Conservation (phyloP, 2,329 filamentous ascomycete genomes). For the Metarhizium sp. region DNA sequence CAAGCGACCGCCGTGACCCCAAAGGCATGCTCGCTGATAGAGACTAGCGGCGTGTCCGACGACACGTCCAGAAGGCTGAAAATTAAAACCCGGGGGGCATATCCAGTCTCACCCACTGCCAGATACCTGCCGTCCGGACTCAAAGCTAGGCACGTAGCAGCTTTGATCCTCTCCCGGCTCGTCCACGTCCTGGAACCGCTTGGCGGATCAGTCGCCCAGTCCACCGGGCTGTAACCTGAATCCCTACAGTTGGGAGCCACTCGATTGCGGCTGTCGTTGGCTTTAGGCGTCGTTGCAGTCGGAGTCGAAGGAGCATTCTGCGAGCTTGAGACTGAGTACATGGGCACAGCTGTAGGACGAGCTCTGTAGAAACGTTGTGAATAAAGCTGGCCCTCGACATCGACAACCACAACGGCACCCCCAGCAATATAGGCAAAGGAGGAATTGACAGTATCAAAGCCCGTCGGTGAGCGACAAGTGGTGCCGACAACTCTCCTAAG, state of each 20-base stretch:
- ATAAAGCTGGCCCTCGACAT: conserved; percentile 58
- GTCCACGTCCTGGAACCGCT: conserved; percentile 64
- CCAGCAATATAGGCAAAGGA: conserved; percentile 89
- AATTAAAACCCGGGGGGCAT: conserved; percentile 81
- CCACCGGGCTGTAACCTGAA: conserved; percentile 32
- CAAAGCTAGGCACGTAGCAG: conserved; percentile 81
- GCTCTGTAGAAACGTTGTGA: conserved; percentile 87
- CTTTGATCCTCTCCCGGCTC: conserved; percentile 86
- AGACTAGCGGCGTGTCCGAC: conserved; percentile 72
- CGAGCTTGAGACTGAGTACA: conserved; percentile 46
- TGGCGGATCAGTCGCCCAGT: conserved; percentile 51
- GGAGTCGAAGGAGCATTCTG: conserved; percentile 41
- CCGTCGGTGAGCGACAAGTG: conserved; percentile 74
- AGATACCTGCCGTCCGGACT: conserved; percentile 81
- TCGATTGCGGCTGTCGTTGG: conserved; percentile 54
- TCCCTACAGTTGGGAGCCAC: conserved; percentile 38
- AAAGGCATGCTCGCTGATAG: conserved; percentile 81
- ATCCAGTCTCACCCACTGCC: conserved; percentile 91
- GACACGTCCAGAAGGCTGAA: conserved; percentile 77
- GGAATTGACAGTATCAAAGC: conserved; percentile 71
- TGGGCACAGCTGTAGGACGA: conserved; percentile 63
- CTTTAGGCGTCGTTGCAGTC: conserved; percentile 44
- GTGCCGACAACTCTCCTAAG: conserved; percentile 84
- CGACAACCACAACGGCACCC: conserved; percentile 83
- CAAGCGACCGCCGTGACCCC: conserved; percentile 85